Base-by-base conservation (phyloP, 257 asterid species). In the Scutellaria minor region DNA sequence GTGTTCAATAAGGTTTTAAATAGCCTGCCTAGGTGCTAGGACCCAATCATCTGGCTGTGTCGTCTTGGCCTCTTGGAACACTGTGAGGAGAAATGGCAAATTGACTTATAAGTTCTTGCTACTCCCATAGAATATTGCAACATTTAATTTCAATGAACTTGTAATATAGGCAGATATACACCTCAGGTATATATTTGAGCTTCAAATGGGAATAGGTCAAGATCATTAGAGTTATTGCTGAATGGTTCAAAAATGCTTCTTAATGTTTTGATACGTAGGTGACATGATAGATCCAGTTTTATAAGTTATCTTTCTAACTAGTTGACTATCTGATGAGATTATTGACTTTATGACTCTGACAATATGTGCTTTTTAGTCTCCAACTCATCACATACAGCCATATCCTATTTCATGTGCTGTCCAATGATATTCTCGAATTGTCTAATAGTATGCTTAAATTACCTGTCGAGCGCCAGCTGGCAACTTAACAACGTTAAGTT, bases 201-300 rank as follows among this genome's bases (percentile, higher is more conserved):
- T 35, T 59, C 20, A 59, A 59, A 35, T 41, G 67, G 59, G 57
- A 52, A 52, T 52, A 9, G 15, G 6, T 13, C 12, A 6, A 35
- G 46, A 39, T 35, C 47, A 35, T 20, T 6, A 46, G 66, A 50
- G 60, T 64, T 47, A 6, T 61, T 57, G 20, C 39, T 60, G 24
- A 71, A 37, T 24, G 51, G 45, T 12, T 13, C n/a, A 40, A 11
- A 5, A 40, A 44, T 55, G 9, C 70, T 47, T 39, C 18, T 27
- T 64, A 41, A 40, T 14, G 56, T 73, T 62, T 65, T 44, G 78
- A 14, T 37, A 47, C 42, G 41, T 54, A 74, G 47, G 35, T 12
- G 31, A 13, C 22, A 7, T 51, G 15, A n/a, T 44, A 50, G 41
- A 52, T 55, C 56, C 68, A 15, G 14, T 54, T 65, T 27, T 65